These are phyloP conservation scores for Fusarium oxysporum DNA, from an alignment of 2,329 filamentous ascomycete genomes.

Conservation along the genomic window DNA sequence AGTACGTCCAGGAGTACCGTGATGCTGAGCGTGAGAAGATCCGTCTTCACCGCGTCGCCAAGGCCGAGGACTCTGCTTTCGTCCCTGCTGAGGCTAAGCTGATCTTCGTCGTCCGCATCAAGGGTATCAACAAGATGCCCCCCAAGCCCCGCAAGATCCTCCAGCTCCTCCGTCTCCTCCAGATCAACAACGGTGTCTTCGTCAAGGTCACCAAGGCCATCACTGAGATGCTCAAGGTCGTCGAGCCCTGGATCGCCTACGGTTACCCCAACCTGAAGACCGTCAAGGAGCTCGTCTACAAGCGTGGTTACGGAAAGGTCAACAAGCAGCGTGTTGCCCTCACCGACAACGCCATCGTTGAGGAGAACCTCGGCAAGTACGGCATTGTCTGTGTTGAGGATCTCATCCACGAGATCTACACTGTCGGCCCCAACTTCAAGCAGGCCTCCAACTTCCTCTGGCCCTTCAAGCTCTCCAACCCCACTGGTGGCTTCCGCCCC, in stretches of 20 bases:
- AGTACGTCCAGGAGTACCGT: slow-evolving; percentile 99
- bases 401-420: slow-evolving; percentile 99
- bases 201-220: slow-evolving; percentile 98
- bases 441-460: slow-evolving; percentile 99
- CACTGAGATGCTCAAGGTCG: slow-evolving; percentile 95
- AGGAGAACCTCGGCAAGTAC: slow-evolving; percentile 96
- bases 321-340: slow-evolving; percentile 97
- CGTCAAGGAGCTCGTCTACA: slow-evolving; percentile 99
- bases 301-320: slow-evolving; percentile 99
- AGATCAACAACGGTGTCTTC: slow-evolving; percentile 99
- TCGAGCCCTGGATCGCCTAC: slow-evolving; percentile 99
- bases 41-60: slow-evolving; percentile 88
- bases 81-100: slow-evolving; percentile 95
- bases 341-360: slow-evolving; percentile 97
- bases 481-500: slow-evolving; percentile 93
- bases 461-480: slow-evolving; percentile 99
- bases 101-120: slow-evolving; percentile 98
- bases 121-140: slow-evolving; percentile 99
- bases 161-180: slow-evolving; percentile 97
- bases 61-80: slow-evolving; percentile 93
- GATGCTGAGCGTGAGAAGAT: slow-evolving; percentile 98
- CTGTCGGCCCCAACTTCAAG: slow-evolving; percentile 99
- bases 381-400: slow-evolving; percentile 99
- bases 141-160: slow-evolving; percentile 99
- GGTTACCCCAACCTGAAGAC: slow-evolving; percentile 99